phyloP scores from a whole-genome alignment of 768 basidiomycete genomes.

The Floccularia luteovirens region DNA sequence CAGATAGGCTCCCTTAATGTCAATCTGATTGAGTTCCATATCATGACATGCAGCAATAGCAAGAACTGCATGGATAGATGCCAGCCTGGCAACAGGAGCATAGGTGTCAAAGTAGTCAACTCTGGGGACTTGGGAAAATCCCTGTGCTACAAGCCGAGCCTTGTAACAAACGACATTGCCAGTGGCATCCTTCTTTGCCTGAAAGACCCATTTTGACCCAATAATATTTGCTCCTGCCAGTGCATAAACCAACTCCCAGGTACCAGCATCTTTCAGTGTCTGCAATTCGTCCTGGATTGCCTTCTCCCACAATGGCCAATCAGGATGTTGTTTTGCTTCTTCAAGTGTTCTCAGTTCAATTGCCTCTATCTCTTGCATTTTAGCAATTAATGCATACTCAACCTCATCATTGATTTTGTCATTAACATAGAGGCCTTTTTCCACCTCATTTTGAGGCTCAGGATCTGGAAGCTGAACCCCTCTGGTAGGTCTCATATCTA shows the following conservation, averaged over 20 bases:
- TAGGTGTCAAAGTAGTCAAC: slow-evolving; percentile 29
- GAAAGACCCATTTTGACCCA: not conserved
- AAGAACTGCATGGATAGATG: slow-evolving; percentile 17
- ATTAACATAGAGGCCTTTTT: no score
- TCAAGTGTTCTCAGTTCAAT: not conserved
- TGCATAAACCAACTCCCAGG: not conserved
- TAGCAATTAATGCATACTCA: not conserved
- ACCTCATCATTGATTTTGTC: not conserved
- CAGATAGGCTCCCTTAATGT: not conserved
- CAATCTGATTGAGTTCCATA: slow-evolving; percentile 21
- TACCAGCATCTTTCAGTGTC: not conserved
- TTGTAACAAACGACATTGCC: slow-evolving; percentile 14
- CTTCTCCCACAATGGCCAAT: slow-evolving; percentile 1
- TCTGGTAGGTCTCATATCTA: no score
- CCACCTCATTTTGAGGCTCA: no score
- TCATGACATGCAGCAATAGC: slow-evolving; percentile 22
- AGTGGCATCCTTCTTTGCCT: slow-evolving; percentile 12
- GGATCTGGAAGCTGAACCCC: no score
- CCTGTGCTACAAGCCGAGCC: slow-evolving; percentile 20
- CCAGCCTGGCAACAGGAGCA: slow-evolving; percentile 16
- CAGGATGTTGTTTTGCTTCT: not conserved
- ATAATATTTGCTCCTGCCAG: not conserved
- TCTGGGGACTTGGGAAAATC: slow-evolving; percentile 30
- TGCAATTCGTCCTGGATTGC: not conserved
- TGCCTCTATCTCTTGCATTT: not conserved